phyloP scores from a whole-genome alignment of 2,329 filamentous ascomycete genomes.

The Metarhizium sp. region DNA sequence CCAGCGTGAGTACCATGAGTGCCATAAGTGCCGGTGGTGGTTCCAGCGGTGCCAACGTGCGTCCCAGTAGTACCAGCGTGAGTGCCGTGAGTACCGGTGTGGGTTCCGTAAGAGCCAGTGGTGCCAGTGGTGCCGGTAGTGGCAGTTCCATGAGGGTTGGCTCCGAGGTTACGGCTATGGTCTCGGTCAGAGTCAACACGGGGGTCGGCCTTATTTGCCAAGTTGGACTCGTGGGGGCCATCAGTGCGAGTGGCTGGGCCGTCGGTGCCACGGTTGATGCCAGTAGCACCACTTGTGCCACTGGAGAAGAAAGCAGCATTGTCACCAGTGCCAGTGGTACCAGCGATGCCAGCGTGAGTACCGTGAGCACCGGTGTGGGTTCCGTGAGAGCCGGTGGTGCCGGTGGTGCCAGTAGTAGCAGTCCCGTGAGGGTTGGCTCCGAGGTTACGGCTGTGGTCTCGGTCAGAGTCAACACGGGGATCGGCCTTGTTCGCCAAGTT shows the following conservation, averaged over 20 bases:
- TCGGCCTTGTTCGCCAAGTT: constrained; percentile 40
- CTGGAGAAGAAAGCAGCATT: not conserved
- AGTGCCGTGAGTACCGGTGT: constrained; percentile 7
- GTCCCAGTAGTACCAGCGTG: constrained; percentile 1
- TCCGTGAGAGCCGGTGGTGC: not conserved
- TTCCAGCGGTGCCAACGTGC: not conserved
- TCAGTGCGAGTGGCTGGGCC: constrained; percentile 13
- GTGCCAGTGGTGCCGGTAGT: constrained; percentile 8
- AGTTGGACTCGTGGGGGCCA: constrained; percentile 36
- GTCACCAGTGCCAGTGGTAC: constrained; percentile 20
- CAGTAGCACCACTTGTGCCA: constrained; percentile 9
- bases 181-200: constrained; percentile 45
- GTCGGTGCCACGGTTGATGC: constrained; percentile 6
- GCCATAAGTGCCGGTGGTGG: not conserved
- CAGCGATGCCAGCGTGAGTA: constrained; percentile 3
- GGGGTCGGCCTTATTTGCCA: constrained; percentile 42
- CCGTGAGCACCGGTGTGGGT: constrained; percentile 9
- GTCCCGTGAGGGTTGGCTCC: constrained; percentile 19
- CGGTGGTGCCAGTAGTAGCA: constrained; percentile 12
- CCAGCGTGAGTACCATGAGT: constrained; percentile 1
- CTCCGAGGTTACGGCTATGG: constrained; percentile 19
- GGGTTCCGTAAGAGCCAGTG: constrained; percentile 10
- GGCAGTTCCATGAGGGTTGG: constrained; percentile 16
- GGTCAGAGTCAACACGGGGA: constrained; percentile 43
- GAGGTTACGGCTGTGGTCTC: constrained; percentile 25